These are phyloP conservation scores for Trichosporon sp. DNA, from an alignment of 1,284 basidiomycete genomes.

Conservation along the genomic window DNA sequence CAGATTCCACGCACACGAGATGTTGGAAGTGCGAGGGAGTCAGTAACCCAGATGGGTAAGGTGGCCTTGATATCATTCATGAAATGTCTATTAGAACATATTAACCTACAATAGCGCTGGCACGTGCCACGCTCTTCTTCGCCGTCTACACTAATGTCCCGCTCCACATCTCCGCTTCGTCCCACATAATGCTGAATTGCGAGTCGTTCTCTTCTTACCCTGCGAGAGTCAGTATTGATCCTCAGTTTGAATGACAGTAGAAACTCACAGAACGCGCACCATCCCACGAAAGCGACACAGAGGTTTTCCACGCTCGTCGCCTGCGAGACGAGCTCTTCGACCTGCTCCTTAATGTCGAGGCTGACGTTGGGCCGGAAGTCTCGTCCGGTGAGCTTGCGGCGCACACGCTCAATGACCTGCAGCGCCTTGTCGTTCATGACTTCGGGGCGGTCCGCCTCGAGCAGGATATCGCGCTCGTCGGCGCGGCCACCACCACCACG, in stretches of 20 bases:
- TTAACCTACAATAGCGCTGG: not conserved
- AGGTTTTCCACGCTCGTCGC: constrained; percentile 88
- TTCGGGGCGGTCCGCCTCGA: constrained; percentile 57
- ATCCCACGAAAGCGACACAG: constrained; percentile 92
- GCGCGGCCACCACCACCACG: constrained; percentile 21
- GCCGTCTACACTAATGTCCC: not conserved
- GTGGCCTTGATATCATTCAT: not conserved
- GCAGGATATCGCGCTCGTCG: constrained; percentile 49
- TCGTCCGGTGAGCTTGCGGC: constrained; percentile 87
- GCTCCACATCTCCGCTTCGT: not conserved
- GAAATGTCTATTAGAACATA: not conserved
- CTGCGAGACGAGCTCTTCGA: constrained; percentile 83
- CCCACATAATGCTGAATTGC: too few relatives aligned
- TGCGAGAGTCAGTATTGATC: not conserved
- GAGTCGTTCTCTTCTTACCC: too few relatives aligned
- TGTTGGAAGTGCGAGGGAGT: too few relatives aligned
- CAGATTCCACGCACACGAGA: too few relatives aligned
- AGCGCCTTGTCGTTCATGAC: constrained; percentile 83
- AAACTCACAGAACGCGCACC: constrained; percentile 52
- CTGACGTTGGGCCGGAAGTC: constrained; percentile 80
- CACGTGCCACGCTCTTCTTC: not conserved
- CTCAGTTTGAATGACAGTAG: too few relatives aligned
- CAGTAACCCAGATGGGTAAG: too few relatives aligned
- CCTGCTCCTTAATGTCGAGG: constrained; percentile 69
- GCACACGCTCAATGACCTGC: constrained; percentile 84